Evolutionary conservation across 2,329 filamentous ascomycete species (phyloP).

Genomic region (Alternaria alternata): DNA sequence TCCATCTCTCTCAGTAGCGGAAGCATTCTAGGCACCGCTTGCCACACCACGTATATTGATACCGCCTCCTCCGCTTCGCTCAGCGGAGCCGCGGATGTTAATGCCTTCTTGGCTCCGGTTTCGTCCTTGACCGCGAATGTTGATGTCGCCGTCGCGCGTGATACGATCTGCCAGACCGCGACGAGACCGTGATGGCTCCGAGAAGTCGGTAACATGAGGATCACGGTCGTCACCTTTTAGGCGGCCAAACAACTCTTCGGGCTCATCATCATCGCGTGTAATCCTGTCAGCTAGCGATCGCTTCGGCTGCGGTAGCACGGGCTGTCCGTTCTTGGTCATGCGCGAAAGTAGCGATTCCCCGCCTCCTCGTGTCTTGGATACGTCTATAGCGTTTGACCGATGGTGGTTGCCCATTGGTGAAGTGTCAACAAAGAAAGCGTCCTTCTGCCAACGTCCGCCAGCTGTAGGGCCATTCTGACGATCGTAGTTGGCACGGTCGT

Average conservation of each 20-base stretch:
- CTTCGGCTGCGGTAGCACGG: constrained; percentile 28
- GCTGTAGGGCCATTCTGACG: constrained; percentile 21
- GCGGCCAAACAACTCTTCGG: constrained; percentile 36
- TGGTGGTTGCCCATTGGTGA: constrained; percentile 55
- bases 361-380: constrained; percentile 23
- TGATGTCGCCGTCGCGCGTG: constrained; percentile 30
- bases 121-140: constrained; percentile 29
- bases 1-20: background rate
- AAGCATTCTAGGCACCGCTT: constrained; percentile 34
- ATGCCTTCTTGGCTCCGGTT: constrained; percentile 35
- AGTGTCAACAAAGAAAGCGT: constrained; percentile 41
- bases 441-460: constrained; percentile 39
- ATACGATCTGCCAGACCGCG: constrained; percentile 36
- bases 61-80: constrained; percentile 24
- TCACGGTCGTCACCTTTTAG: constrained; percentile 44
- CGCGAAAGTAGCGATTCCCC: constrained; percentile 37
- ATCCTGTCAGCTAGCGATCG: constrained; percentile 43
- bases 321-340: constrained; percentile 48
- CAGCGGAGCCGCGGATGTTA: constrained; percentile 44
- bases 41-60: constrained; percentile 47
- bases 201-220: constrained; percentile 35
- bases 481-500: constrained; percentile 41
- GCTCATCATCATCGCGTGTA: constrained; percentile 39
- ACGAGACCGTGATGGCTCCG: constrained; percentile 28
- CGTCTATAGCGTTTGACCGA: constrained; percentile 54